These are phyloP conservation scores for Penicillium argentinense DNA, from an alignment of 495 filamentous ascomycete genomes.

Conservation along the genomic window DNA sequence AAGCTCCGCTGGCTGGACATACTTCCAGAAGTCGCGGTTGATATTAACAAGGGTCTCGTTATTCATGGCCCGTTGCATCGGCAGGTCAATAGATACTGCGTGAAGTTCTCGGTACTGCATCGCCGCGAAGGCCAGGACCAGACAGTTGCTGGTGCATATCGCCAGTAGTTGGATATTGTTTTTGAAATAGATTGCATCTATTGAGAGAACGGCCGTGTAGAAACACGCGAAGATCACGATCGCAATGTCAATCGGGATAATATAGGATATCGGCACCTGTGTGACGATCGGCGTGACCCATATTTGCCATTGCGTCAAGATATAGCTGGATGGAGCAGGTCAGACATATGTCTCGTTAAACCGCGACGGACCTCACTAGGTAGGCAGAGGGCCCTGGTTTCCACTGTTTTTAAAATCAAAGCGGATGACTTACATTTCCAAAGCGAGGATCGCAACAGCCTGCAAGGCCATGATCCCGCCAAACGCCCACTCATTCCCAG, in stretches of 20 bases:
- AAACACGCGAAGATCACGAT: slow-evolving; percentile 22
- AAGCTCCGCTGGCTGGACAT: slow-evolving; percentile 14
- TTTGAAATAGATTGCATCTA: slow-evolving; percentile 23
- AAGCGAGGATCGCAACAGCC: slow-evolving; percentile 8
- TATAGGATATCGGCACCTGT: slow-evolving; percentile 17
- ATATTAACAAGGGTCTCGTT: slow-evolving; percentile 14
- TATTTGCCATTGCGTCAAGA: slow-evolving; percentile 16
- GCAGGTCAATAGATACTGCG: not conserved
- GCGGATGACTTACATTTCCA: slow-evolving; percentile 13
- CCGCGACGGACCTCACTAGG: not conserved
- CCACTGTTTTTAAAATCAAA: not conserved
- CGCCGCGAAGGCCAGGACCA: slow-evolving; percentile 16
- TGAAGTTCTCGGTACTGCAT: slow-evolving; percentile 14
- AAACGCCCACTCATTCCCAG: slow-evolving; percentile 15
- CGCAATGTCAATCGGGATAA: slow-evolving; percentile 16
- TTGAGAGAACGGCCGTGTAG: slow-evolving; percentile 12
- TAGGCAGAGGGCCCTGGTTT: no score
- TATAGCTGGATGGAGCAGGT: slow-evolving; percentile 12
- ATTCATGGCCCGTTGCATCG: not conserved
- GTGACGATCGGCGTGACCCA: slow-evolving; percentile 19
- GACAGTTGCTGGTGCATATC: slow-evolving; percentile 21
- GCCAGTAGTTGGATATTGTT: slow-evolving; percentile 26
- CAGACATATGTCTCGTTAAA: not conserved
- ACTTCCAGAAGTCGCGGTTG: slow-evolving; percentile 10
- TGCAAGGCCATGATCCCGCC: slow-evolving; percentile 13